Evolutionary conservation across 257 asterid species (phyloP).

Genomic region (Thymus quinquecostatus): DNA sequence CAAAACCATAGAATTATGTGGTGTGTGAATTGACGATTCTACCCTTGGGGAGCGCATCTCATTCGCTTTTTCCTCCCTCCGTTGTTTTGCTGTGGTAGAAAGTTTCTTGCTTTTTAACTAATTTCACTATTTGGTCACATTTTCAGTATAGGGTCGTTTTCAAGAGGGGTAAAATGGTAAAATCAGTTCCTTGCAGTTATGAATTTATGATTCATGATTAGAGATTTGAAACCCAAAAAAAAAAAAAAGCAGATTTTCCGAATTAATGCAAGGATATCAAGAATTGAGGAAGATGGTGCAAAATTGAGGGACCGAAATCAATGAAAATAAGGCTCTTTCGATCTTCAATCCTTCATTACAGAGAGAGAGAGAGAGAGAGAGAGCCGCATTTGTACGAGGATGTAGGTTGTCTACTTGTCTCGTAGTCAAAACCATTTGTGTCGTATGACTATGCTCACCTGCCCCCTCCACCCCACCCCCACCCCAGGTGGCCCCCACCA

Average conservation of each 20-base stretch:
- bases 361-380: background rate
- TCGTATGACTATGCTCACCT: slow-evolving; percentile 34
- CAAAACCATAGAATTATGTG: slow-evolving; percentile 17
- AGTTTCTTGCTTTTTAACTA: slow-evolving; percentile 34
- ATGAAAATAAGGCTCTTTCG: background rate
- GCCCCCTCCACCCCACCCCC: slow-evolving; percentile 15
- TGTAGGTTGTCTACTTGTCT: slow-evolving; percentile 32
- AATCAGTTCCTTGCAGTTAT: slow-evolving; percentile 1
- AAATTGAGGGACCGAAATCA: slow-evolving; percentile 14
- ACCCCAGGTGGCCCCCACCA: slow-evolving; percentile 29
- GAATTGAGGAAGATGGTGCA: slow-evolving; percentile 14
- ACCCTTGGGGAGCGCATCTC: slow-evolving; percentile 23
- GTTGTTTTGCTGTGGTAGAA: slow-evolving; percentile 32
- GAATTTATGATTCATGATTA: slow-evolving; percentile 14
- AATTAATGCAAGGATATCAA: slow-evolving; percentile 22
- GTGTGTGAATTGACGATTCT: slow-evolving; percentile 23
- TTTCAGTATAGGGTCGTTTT: slow-evolving; percentile 16
- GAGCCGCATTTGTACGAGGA: slow-evolving; percentile 36
- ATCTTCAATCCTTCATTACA: background rate
- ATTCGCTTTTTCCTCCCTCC: slow-evolving; percentile 10
- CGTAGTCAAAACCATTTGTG: slow-evolving; percentile 42
- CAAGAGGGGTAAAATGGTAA: slow-evolving; percentile 11
- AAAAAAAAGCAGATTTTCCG: slow-evolving; percentile 14
- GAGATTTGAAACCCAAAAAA: background rate
- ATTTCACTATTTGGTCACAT: slow-evolving; percentile 23